Evolutionary conservation across 2,329 filamentous ascomycete species (phyloP).

Genomic region (Colletotrichum australisinense): DNA sequence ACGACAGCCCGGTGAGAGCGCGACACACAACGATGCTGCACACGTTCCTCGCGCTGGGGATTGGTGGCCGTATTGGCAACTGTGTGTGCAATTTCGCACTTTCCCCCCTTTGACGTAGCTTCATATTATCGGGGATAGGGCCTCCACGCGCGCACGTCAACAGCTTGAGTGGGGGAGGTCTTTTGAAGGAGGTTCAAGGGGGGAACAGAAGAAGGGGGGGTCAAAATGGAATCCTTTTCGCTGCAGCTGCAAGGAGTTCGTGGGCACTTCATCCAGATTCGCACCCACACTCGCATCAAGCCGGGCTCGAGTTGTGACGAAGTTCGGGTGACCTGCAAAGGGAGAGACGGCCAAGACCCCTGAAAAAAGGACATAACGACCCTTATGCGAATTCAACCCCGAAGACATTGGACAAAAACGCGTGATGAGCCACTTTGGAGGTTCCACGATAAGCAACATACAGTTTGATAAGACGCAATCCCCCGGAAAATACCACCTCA

Average conservation of each 20-base stretch:
- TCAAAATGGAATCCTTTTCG: constrained; percentile 4
- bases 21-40: constrained; percentile 1
- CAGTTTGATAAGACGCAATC: constrained; percentile 16
- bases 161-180: constrained; percentile 1
- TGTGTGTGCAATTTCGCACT: constrained; percentile 25
- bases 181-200: not conserved
- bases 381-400: constrained; percentile 4
- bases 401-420: not conserved
- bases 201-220: not conserved
- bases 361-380: constrained; percentile 10
- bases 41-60: not conserved
- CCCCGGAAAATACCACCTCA: constrained; percentile 32
- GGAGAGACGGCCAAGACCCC: constrained; percentile 19
- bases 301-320: constrained; percentile 18
- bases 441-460: not conserved
- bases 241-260: constrained; percentile 28
- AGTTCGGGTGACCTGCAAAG: constrained; percentile 14
- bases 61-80: constrained; percentile 5
- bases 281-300: not conserved
- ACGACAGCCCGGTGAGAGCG: constrained; percentile 28
- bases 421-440: constrained; percentile 8
- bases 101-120: constrained; percentile 21
- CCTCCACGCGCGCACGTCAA: constrained; percentile 32
- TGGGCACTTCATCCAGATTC: not conserved
- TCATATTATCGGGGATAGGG: constrained; percentile 17